phyloP scores from a whole-genome alignment of 2,329 filamentous ascomycete species.

The Alternaria gansuensis region DNA sequence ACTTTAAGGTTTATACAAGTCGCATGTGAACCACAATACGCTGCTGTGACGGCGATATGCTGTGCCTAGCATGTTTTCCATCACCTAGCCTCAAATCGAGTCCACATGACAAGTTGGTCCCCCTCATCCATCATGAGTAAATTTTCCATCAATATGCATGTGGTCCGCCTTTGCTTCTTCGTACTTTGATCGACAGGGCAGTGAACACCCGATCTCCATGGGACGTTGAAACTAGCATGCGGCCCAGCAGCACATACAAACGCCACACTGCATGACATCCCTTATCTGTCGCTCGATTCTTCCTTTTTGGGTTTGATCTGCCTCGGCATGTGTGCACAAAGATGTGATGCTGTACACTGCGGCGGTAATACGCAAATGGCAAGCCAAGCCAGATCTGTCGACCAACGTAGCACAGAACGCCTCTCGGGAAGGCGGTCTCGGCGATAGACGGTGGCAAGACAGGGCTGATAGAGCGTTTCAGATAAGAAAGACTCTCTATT shows the following conservation, averaged over 20 bases:
- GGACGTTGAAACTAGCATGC: slow-evolving; percentile 36
- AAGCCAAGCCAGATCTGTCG: slow-evolving; percentile 32
- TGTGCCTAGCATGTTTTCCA: neutral
- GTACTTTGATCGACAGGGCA: slow-evolving; percentile 25
- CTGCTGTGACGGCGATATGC: neutral
- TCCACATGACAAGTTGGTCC: neutral
- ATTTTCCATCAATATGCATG: slow-evolving; percentile 20
- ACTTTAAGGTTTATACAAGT: neutral
- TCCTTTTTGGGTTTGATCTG: slow-evolving; percentile 29
- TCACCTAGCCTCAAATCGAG: neutral
- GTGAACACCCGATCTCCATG: slow-evolving; percentile 7
- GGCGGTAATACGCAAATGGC: neutral
- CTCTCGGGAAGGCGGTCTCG: slow-evolving; percentile 29
- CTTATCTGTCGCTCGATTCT: slow-evolving; percentile 30
- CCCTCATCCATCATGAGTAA: slow-evolving; percentile 9
- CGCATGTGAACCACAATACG: neutral
- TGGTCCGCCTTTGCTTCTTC: slow-evolving; percentile 27
- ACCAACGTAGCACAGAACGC: slow-evolving; percentile 40
- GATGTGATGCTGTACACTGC: slow-evolving; percentile 9
- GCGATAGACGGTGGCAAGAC: slow-evolving; percentile 6
- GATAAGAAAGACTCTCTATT: slow-evolving; percentile 12
- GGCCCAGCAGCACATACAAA: slow-evolving; percentile 13
- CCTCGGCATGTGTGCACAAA: slow-evolving; percentile 22
- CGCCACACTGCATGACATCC: slow-evolving; percentile 19
- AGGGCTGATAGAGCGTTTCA: slow-evolving; percentile 38